Percentiles rank a stretch among this genome's conserved stretches.
Evolutionary conservation across 768 basidiomycete species (phyloP).

Genomic region (Termitomyces sp.): DNA sequence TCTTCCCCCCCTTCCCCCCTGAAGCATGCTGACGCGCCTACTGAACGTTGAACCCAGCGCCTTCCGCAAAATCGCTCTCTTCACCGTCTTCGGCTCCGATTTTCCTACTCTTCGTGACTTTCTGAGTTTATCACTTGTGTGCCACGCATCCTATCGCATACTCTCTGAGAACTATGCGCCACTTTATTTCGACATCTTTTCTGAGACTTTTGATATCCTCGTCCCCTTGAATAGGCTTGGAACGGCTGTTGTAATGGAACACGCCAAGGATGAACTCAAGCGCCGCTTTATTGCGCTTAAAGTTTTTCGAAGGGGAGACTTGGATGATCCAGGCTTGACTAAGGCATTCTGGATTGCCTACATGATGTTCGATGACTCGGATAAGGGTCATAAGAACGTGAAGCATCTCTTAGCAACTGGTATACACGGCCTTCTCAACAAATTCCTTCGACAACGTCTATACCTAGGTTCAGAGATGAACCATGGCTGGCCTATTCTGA

Average conservation of each 20-base stretch:
- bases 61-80: slow-evolving; percentile 31
- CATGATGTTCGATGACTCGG: slow-evolving; percentile 57
- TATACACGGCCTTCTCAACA: slow-evolving; percentile 35
- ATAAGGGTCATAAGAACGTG: slow-evolving; percentile 39
- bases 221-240: slow-evolving; percentile 38
- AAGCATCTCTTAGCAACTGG: slow-evolving; percentile 43
- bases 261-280: slow-evolving; percentile 41
- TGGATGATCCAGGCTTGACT: slow-evolving; percentile 32
- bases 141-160: slow-evolving; percentile 27
- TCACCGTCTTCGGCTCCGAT: slow-evolving; percentile 22
- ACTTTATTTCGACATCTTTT: slow-evolving; percentile 37
- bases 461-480: slow-evolving; percentile 33
- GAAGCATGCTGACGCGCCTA: slow-evolving; percentile 27
- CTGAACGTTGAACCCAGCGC: slow-evolving; percentile 29
- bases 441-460: slow-evolving; percentile 36
- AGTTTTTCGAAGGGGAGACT: slow-evolving; percentile 34
- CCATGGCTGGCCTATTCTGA: slow-evolving; percentile 47
- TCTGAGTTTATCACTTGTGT: slow-evolving; percentile 27
- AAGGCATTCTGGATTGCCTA: slow-evolving; percentile 52
- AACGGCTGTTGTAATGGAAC: slow-evolving; percentile 20
- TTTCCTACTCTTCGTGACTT: slow-evolving; percentile 29
- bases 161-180: slow-evolving; percentile 21
- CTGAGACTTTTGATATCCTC: slow-evolving; percentile 44
- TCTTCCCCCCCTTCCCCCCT: slow-evolving; percentile 11
- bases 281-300: slow-evolving; percentile 43